These are phyloP conservation scores for Pisolithus orientalis DNA, from an alignment of 768 basidiomycete genomes.

Conservation along the genomic window DNA sequence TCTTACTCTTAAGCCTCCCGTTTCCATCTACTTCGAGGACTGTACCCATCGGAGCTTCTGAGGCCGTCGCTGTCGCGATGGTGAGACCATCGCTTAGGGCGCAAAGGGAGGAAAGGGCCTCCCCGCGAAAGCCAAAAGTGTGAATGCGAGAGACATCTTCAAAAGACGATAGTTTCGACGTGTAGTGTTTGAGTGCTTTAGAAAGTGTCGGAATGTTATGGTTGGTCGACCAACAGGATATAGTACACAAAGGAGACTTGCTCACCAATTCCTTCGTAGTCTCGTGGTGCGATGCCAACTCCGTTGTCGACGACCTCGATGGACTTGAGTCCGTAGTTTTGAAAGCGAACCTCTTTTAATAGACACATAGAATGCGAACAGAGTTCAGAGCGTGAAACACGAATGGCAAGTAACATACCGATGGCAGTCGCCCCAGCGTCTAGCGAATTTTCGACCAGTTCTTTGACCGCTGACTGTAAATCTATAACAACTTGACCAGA, in stretches of 20 bases:
- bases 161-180: constrained; percentile 81
- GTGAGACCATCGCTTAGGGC: constrained; percentile 66
- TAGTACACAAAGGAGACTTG: background rate
- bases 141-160: constrained; percentile 63
- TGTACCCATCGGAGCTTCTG: constrained; percentile 73
- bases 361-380: background rate
- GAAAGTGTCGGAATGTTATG: background rate
- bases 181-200: constrained; percentile 84
- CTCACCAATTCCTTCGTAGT: constrained; percentile 76
- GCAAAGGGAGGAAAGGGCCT: constrained; percentile 91
- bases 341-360: constrained; percentile 76
- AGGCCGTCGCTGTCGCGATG: constrained; percentile 67
- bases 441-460: constrained; percentile 91
- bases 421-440: constrained; percentile 88
- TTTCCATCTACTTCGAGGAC: constrained; percentile 64
- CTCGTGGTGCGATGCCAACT: constrained; percentile 68
- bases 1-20: constrained; percentile 51
- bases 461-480: constrained; percentile 90
- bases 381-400: background rate
- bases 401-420: constrained; percentile 52
- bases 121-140: constrained; percentile 94
- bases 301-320: constrained; percentile 95
- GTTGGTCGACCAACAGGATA: background rate
- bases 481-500: constrained; percentile 95
- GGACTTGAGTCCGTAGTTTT: constrained; percentile 73